Evolutionary conservation across 805 yeast genomes (phyloP).

Genomic region (Lipomyces japonicus): DNA sequence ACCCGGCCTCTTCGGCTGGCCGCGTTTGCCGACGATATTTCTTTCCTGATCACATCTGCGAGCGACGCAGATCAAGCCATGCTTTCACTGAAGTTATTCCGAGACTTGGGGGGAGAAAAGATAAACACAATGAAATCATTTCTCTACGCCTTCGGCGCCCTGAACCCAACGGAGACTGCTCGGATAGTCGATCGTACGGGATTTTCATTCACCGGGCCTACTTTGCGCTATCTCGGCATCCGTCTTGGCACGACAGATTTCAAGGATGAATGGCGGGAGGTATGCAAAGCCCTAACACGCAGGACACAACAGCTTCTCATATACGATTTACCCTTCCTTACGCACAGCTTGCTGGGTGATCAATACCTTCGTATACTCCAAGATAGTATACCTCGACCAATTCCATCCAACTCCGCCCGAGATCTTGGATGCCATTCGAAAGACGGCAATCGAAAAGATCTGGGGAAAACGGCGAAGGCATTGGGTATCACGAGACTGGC

Average conservation of each 20-base stretch:
- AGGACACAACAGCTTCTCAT: neutral
- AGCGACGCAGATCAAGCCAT: neutral
- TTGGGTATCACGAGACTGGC: neutral
- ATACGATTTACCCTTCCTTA: neutral
- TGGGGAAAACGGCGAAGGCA: neutral
- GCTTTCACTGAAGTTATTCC: neutral
- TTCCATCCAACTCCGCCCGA: slow-evolving; percentile 3
- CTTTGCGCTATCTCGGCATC: neutral
- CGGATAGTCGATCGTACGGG: neutral
- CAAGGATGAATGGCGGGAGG: neutral
- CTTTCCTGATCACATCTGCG: neutral
- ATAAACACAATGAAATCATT: neutral
- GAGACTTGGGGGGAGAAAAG: neutral
- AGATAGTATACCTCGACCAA: neutral
- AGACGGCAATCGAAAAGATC: neutral
- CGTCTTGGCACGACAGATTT: neutral
- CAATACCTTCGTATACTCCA: neutral
- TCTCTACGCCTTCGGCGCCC: neutral
- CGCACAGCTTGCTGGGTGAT: neutral
- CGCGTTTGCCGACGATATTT: slow-evolving; percentile 2
- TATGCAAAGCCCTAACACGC: neutral
- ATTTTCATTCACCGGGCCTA: neutral
- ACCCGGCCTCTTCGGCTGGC: neutral
- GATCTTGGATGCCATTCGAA: neutral
- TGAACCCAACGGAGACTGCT: neutral